These are phyloP conservation scores for Malus hybrid DNA, from an alignment of 331 rosid species.

Conservation along the genomic window DNA sequence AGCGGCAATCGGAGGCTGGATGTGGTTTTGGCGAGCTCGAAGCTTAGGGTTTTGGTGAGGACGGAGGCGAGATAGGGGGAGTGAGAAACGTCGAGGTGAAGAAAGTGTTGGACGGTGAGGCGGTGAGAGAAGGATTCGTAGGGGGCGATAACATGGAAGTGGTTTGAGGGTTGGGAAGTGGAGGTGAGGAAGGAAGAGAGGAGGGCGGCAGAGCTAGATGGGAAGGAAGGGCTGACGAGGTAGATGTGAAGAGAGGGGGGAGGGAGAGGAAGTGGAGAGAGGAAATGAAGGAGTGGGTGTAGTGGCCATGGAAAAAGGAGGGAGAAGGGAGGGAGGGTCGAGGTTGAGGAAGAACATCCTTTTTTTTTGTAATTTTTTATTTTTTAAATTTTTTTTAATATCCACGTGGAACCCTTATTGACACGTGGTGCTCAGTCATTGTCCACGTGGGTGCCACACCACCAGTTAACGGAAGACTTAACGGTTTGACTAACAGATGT, in stretches of 20 bases:
- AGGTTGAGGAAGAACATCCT: too few relatives aligned
- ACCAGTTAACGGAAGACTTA: too few relatives aligned
- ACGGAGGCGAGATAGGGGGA: conserved; percentile 39
- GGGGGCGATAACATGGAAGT: conserved; percentile 76
- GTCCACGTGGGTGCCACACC: too few relatives aligned
- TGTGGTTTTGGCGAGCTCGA: conserved; percentile 32
- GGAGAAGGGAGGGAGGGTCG: too few relatives aligned
- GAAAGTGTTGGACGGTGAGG: conserved; percentile 50
- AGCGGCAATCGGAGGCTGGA: conserved; percentile 54
- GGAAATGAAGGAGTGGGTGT: conserved; percentile 26
- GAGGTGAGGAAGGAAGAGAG: conserved; percentile 64
- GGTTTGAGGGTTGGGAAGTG: conserved; percentile 42
- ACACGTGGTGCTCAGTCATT: too few relatives aligned
- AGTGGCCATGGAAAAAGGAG: too few relatives aligned
- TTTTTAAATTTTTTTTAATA: too few relatives aligned
- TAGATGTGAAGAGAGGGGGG: conserved; percentile 56
- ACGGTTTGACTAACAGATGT: too few relatives aligned
- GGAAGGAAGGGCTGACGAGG: conserved; percentile 56
- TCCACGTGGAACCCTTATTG: too few relatives aligned
- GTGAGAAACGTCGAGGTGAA: conserved; percentile 56
- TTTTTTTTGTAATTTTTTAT: too few relatives aligned
- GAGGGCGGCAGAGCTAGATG: conserved; percentile 41
- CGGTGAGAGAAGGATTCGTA: conserved; percentile 23
- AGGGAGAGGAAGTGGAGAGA: conserved; percentile 39
- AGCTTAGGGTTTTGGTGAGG: conserved; percentile 39